Evolutionary conservation across 2,329 filamentous ascomycete genomes (phyloP).

Genomic region (Microcyclosporella mali): DNA sequence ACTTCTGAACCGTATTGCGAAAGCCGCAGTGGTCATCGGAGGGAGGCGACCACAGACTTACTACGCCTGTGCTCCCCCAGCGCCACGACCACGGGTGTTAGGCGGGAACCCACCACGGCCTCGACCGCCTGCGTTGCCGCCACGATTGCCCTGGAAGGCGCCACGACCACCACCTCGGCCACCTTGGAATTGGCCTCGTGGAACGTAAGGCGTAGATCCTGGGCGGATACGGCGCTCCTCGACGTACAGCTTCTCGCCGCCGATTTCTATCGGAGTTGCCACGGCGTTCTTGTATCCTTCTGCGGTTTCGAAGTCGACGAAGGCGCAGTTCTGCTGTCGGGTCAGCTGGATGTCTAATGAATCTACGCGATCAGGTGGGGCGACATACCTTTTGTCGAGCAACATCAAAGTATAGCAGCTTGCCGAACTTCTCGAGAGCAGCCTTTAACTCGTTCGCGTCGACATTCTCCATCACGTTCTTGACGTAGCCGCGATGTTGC

Average conservation of each 20-base stretch:
- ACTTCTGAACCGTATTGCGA: too few species aligned
- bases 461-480: conserved; percentile 89
- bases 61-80: neutral
- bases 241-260: conserved; percentile 74
- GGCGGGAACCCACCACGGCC: neutral
- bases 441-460: conserved; percentile 65
- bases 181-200: conserved; percentile 51
- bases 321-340: conserved; percentile 74
- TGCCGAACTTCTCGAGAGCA: conserved; percentile 63
- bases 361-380: too few species aligned
- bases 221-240: conserved; percentile 72
- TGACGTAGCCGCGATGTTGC: conserved; percentile 82
- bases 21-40: too few species aligned
- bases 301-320: conserved; percentile 81
- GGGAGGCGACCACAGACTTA: neutral
- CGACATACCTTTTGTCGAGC: conserved; percentile 66
- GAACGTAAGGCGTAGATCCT: conserved; percentile 32
- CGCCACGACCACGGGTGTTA: neutral
- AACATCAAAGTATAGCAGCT: conserved; percentile 58
- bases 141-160: conserved; percentile 7
- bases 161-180: conserved; percentile 55
- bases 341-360: conserved; percentile 5
- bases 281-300: conserved; percentile 79
- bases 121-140: conserved; percentile 6
- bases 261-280: conserved; percentile 73